A percentile compares a stretch with the other conserved stretches of the same genome.
Conservation (phyloP, 305 asterid species). For the Caryopteris hybrid region DNA sequence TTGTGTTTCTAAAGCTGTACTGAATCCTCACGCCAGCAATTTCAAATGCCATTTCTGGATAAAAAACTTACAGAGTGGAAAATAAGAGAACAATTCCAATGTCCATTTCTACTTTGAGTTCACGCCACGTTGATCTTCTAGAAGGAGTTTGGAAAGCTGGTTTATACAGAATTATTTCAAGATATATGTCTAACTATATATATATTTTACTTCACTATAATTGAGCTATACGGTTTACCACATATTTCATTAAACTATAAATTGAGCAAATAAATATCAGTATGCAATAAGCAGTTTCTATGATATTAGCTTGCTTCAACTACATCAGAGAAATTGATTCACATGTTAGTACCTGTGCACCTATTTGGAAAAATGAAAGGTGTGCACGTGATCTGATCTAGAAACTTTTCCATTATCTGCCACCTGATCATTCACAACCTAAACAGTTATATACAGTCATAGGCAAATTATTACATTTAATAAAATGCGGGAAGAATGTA, state of each 20-base stretch:
- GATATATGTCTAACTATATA: background rate
- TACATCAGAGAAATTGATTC: background rate
- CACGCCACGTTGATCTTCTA: background rate
- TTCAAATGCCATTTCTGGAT: background rate
- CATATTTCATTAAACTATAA: too few species aligned
- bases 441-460: background rate
- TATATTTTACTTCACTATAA: background rate
- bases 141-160: background rate
- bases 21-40: background rate
- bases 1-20: background rate
- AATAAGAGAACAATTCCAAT: background rate
- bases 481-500: background rate
- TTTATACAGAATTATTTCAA: background rate
- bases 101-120: background rate
- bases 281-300: background rate
- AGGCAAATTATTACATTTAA: background rate
- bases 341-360: background rate
- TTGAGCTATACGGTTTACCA: too few species aligned
- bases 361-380: background rate
- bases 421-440: background rate
- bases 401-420: background rate
- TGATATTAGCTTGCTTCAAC: constrained; percentile 4
- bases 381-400: background rate
- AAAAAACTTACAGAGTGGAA: background rate
- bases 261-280: background rate